These are phyloP conservation scores for Globisporangium megalacanthum DNA, from an alignment of 352 stramenopile species.

Conservation along the genomic window DNA sequence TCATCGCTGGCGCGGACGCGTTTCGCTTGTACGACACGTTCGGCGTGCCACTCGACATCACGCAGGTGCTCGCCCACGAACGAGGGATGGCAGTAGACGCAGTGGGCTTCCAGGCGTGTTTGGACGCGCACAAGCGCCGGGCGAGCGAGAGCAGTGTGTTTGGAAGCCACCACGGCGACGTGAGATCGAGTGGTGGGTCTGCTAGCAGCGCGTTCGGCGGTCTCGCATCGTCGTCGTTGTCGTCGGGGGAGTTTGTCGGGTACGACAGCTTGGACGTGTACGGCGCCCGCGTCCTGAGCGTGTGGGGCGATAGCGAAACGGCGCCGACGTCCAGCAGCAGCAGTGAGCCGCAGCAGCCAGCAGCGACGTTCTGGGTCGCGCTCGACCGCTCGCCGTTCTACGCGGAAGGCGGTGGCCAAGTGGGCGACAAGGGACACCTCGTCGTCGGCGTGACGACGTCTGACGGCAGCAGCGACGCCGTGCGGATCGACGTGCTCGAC, in stretches of 20 bases:
- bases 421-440: constrained; percentile 54
- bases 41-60: constrained; percentile 76
- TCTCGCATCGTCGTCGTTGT: neutral
- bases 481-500: constrained; percentile 27
- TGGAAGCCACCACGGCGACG: constrained; percentile 14
- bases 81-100: constrained; percentile 50
- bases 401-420: constrained; percentile 67
- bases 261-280: constrained; percentile 44
- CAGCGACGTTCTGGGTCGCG: constrained; percentile 26
- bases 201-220: neutral
- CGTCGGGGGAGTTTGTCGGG: constrained; percentile 37
- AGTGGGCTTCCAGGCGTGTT: constrained; percentile 37
- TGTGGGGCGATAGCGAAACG: constrained; percentile 19
- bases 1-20: constrained; percentile 44
- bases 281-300: constrained; percentile 29
- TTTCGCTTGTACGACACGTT: constrained; percentile 76
- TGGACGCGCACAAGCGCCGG: constrained; percentile 46
- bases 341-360: neutral
- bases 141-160: constrained; percentile 43
- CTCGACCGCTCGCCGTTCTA: constrained; percentile 72
- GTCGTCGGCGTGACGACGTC: constrained; percentile 10
- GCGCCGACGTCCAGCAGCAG: constrained; percentile 5
- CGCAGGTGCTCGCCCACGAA: constrained; percentile 56
- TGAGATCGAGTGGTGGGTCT: neutral
- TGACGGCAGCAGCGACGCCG: constrained; percentile 1